phyloP scores from a whole-genome alignment of 169 alveolate species.

The Toxoplasma gondii region DNA sequence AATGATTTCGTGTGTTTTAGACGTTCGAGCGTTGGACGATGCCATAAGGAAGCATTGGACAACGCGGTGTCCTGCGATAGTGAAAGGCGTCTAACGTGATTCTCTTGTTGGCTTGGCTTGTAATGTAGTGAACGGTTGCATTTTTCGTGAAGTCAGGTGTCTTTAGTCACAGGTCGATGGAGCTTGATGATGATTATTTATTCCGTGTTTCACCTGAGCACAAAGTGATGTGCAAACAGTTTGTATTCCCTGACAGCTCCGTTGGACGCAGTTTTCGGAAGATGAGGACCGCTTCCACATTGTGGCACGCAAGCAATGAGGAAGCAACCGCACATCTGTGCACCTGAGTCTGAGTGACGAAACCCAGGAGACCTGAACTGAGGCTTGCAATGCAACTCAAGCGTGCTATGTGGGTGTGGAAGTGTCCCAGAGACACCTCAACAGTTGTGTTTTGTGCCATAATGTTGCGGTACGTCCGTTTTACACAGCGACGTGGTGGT shows the following conservation, averaged over 20 bases:
- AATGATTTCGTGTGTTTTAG: not conserved
- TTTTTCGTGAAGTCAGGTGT: not conserved
- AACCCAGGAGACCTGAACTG: not conserved
- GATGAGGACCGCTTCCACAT: not conserved
- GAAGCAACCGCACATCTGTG: not conserved
- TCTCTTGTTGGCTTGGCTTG: not conserved
- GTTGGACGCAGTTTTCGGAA: not conserved
- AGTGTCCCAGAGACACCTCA: not conserved
- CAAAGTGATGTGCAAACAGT: constrained; percentile 28
- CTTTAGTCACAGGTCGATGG: not conserved
- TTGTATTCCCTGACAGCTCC: constrained; percentile 52
- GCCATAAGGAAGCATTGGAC: too few species aligned
- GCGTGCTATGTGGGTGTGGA: too few species aligned
- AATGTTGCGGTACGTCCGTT: not conserved
- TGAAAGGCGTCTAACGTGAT: not conserved
- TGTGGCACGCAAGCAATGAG: not conserved
- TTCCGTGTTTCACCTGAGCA: constrained; percentile 54
- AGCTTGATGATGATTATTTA: not conserved
- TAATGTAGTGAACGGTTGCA: not conserved
- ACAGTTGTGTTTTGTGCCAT: not conserved
- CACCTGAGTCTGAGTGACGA: not conserved
- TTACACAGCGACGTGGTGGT: not conserved
- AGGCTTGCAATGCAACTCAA: not conserved
- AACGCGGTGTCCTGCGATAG: too few species aligned
- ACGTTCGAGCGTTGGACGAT: too few species aligned